These are phyloP conservation scores for Drechmeria coniospora DNA, from an alignment of 2,329 filamentous ascomycete genomes.

Conservation along the genomic window DNA sequence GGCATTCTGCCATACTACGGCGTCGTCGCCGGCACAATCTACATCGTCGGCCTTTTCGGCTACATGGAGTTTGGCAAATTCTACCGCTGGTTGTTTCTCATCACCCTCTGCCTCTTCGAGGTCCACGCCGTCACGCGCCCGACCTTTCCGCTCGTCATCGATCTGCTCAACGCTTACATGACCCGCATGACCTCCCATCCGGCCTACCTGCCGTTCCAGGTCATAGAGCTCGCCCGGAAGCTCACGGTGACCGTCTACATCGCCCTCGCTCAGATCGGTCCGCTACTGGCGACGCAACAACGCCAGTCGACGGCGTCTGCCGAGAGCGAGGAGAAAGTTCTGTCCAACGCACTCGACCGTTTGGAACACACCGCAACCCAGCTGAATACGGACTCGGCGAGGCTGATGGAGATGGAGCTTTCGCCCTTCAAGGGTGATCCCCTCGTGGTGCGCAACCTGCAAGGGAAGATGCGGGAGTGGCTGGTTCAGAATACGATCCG, in stretches of 20 bases:
- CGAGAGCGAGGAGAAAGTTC: slow-evolving; percentile 29
- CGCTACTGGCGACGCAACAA: slow-evolving; percentile 36
- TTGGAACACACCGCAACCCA: slow-evolving; percentile 44
- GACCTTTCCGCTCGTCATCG: slow-evolving; percentile 29
- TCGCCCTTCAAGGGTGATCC: slow-evolving; percentile 66
- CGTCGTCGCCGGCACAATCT: slow-evolving; percentile 39
- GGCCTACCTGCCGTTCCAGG: slow-evolving; percentile 72
- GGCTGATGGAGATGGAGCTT: slow-evolving; percentile 63
- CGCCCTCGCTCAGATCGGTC: slow-evolving; percentile 66
- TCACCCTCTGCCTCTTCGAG: slow-evolving; percentile 40
- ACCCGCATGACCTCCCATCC: slow-evolving; percentile 26
- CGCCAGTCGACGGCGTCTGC: slow-evolving; percentile 12
- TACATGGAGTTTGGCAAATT: slow-evolving; percentile 53
- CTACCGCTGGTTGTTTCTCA: slow-evolving; percentile 47
- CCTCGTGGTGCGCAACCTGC: slow-evolving; percentile 40
- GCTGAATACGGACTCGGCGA: slow-evolving; percentile 52
- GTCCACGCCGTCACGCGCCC: slow-evolving; percentile 40
- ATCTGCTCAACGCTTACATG: slow-evolving; percentile 29
- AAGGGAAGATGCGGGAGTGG: slow-evolving; percentile 67
- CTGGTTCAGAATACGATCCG: slow-evolving; percentile 74
- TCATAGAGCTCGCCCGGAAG: slow-evolving; percentile 60
- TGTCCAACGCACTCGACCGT: slow-evolving; percentile 49
- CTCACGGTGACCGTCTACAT: slow-evolving; percentile 67
- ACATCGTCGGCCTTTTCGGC: slow-evolving; percentile 46
- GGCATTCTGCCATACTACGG: slow-evolving; percentile 45